Evolutionary conservation across 441 rosid genomes (phyloP), one percentile per base, ranked within the genome.

Genomic region (Populus hybrid): DNA sequence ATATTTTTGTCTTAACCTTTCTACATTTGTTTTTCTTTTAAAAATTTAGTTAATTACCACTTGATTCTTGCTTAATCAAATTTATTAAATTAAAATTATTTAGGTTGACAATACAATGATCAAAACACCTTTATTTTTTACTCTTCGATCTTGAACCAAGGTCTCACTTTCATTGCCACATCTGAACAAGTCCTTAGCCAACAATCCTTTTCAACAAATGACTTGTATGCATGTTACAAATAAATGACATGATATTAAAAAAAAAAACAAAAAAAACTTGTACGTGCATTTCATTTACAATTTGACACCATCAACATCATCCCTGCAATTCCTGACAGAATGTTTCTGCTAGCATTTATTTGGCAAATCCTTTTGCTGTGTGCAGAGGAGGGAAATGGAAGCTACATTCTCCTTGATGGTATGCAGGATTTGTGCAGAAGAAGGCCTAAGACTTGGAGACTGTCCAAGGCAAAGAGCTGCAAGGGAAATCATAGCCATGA

Each of bases 381-480:
- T 18, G 76, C 33, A 70, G n/a, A 71, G 74, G 73, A 79, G 84
- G 40, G 81, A 74, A 70, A 86, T 56, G 36, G 91, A 87, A 61
- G 80, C 36, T 11, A 91, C 74, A 74, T 83, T 82, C 18, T 83
- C 76, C 75, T 79, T 70, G n/a, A 94, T 83, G 2, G 72, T 63
- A 68, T 78, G 83, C 75, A 88, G 77, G 63, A 94, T 83, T 42
- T 87, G 86, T 24, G 89, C 73, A 9, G 91, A 88, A 0, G 92
- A 87, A 5, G n/a, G n/a, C n/a, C n/a, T n/a, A n/a, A n/a, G n/a
- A n/a, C n/a, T n/a, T n/a, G n/a, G n/a, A n/a, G n/a, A n/a, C n/a
- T n/a, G n/a, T n/a, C n/a, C n/a, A n/a, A n/a, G n/a, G n/a, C n/a
- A n/a, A n/a, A n/a, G n/a, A n/a, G n/a, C n/a, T n/a, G n/a, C n/a